phyloP scores from a whole-genome alignment of 805 yeast species.

The Maudiozyma pseudohumilis region DNA sequence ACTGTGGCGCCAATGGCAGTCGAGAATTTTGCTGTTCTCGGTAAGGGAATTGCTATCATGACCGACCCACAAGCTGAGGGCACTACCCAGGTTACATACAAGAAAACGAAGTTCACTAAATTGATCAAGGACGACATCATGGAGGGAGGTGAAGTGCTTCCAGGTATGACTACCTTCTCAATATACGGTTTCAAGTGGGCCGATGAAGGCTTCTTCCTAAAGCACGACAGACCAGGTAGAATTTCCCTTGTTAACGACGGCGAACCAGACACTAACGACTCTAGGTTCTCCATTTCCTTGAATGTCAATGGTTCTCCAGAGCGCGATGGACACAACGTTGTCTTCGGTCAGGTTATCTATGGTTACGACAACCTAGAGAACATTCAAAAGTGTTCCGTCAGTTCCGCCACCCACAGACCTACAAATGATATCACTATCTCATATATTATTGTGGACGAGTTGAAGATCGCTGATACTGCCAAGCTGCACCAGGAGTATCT shows the following conservation, averaged over 20 bases:
- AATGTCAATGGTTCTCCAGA: slow-evolving; percentile 34
- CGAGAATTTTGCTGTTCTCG: slow-evolving; percentile 44
- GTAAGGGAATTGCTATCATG: slow-evolving; percentile 34
- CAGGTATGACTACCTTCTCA: slow-evolving; percentile 69
- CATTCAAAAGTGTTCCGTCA: slow-evolving; percentile 48
- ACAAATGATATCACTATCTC: slow-evolving; percentile 34
- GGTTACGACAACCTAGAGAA: slow-evolving; percentile 50
- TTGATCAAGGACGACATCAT: slow-evolving; percentile 66
- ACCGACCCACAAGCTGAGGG: slow-evolving; percentile 16
- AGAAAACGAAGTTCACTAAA: slow-evolving; percentile 59
- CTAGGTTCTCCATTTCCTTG: slow-evolving; percentile 63
- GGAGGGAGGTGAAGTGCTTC: slow-evolving; percentile 82
- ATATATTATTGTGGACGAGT: slow-evolving; percentile 26
- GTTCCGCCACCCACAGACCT: slow-evolving; percentile 27
- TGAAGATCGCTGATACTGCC: slow-evolving; percentile 13
- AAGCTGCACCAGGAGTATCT: slow-evolving; percentile 17
- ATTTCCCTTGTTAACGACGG: slow-evolving; percentile 67
- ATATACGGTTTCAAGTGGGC: slow-evolving; percentile 63
- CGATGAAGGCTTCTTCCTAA: slow-evolving; percentile 68
- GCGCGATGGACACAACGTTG: slow-evolving; percentile 60
- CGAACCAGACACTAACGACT: slow-evolving; percentile 48
- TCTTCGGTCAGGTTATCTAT: slow-evolving; percentile 65
- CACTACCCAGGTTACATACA: slow-evolving; percentile 31
- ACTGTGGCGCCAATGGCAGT: slow-evolving; percentile 55
- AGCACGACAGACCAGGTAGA: slow-evolving; percentile 61